phyloP scores from a whole-genome alignment of 164 flowering plant species.

The Vitis rupestris region DNA sequence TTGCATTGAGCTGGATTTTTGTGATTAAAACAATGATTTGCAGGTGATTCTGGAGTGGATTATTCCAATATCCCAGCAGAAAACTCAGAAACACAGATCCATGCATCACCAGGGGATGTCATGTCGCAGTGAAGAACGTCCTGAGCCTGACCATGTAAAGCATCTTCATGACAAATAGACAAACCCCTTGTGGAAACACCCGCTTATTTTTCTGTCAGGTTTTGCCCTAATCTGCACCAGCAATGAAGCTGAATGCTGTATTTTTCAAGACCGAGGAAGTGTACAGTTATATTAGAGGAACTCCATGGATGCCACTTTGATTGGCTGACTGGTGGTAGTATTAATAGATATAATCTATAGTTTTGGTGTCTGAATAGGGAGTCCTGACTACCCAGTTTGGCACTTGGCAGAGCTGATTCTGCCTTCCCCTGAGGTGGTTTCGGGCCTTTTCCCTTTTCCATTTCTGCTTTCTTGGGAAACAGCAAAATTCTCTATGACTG shows the following conservation, averaged over 20 bases:
- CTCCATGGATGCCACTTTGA: background rate
- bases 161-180: background rate
- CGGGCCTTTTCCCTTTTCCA: constrained; percentile 7
- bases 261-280: constrained; percentile 21
- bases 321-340: constrained; percentile 10
- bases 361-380: constrained; percentile 3
- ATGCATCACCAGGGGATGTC: constrained; percentile 32
- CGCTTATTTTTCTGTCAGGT: constrained; percentile 49
- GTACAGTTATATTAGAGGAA: constrained; percentile 27
- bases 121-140: constrained; percentile 30
- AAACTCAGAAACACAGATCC: constrained; percentile 21
- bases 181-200: constrained; percentile 18
- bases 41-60: constrained; percentile 56
- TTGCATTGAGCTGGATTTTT: background rate
- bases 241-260: constrained; percentile 10
- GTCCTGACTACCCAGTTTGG: constrained; percentile 52
- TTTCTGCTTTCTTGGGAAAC: background rate
- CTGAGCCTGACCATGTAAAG: constrained; percentile 5
- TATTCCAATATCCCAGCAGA: constrained; percentile 27
- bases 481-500: background rate
- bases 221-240: constrained; percentile 11
- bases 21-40: background rate
- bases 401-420: constrained; percentile 8
- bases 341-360: constrained; percentile 2
- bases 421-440: constrained; percentile 53